Evolutionary conservation across 768 basidiomycete genomes (phyloP).

Genomic region (Mycena leptocephala): DNA sequence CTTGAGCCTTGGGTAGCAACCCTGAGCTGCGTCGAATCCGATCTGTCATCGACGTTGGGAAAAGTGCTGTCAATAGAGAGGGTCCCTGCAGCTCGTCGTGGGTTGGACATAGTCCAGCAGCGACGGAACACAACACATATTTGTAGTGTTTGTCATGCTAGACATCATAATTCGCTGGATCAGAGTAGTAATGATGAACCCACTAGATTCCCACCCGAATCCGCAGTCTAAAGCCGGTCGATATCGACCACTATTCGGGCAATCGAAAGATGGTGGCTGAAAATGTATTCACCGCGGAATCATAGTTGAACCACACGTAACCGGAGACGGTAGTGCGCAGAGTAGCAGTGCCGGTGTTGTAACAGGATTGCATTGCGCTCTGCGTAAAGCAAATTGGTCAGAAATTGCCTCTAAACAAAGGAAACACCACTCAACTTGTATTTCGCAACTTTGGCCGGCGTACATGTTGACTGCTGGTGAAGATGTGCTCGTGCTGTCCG

Average conservation of each 20-base stretch:
- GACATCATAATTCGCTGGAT: background rate
- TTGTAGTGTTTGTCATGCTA: background rate
- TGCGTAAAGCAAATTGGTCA: background rate
- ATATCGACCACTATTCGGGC: background rate
- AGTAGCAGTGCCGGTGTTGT: background rate
- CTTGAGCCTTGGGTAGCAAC: background rate
- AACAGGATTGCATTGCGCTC: background rate
- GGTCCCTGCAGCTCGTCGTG: background rate
- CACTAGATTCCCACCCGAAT: background rate
- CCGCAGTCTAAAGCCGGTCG: background rate
- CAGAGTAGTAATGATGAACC: background rate
- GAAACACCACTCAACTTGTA: no score
- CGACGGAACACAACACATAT: background rate
- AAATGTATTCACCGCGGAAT: background rate
- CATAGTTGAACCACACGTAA: background rate
- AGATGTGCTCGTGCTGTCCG: background rate
- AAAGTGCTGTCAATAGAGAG: background rate
- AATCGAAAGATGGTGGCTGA: background rate
- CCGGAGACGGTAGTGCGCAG: background rate
- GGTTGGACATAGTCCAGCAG: background rate
- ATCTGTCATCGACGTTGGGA: background rate
- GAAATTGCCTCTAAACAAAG: background rate
- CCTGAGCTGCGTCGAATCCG: background rate
- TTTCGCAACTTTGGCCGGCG: no score
- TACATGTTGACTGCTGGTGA: background rate